Evolutionary conservation across 2,329 filamentous ascomycete species (phyloP), one percentile per base, ranked within the genome.

Genomic region (Fusarium lyarnte): DNA sequence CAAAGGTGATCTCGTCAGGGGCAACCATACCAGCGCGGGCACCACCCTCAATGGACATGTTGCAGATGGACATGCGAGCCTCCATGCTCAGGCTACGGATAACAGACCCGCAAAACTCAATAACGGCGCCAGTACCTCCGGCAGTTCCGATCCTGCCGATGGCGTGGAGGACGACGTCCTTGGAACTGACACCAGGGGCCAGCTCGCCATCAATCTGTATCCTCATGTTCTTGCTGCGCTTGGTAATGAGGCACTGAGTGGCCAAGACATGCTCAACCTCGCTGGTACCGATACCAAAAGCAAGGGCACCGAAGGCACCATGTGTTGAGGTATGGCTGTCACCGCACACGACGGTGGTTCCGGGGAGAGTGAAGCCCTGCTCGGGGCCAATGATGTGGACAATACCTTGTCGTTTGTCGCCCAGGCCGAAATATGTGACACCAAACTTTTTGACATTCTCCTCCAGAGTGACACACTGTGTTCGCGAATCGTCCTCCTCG

Each of bases 241-340:
- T 94, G 72, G 95, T 97, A 82, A 98, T 94, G 74, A 99, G 87
- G 67, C 94, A 97, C 84, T 98, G 96, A 19, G 96, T 98, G 58
- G 96, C 96, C 63, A 99, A 89, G 71, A 99, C 96, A 84, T 99
- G 95, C 88, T 99, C 96, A 75, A 98, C 96, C 85, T 99, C 96
- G 81, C 94, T 97, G 70, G 96, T 99, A 77, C 96, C 96, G 79
- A 99, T 99, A 82, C 96, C 96, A 80, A 97, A 97, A 43, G 96
- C 96, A 70, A 98, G 90, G 76, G 95, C 89, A 75, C 96, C 96
- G 78, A 98, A 99, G 58, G 96, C 96, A 78, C 96, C 96, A 84
- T 99, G 96, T 72, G 96, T 99, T 31, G 95, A 98, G 51, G 96
- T 99, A 82, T 99, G 96, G 79, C 93, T 97, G 88, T 99, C 96